A percentile compares a stretch with the other conserved stretches of the same genome.
These are phyloP conservation scores for Arthrobotrys entomopaga DNA, from an alignment of 2,329 filamentous ascomycete genomes.

Conservation along the genomic window DNA sequence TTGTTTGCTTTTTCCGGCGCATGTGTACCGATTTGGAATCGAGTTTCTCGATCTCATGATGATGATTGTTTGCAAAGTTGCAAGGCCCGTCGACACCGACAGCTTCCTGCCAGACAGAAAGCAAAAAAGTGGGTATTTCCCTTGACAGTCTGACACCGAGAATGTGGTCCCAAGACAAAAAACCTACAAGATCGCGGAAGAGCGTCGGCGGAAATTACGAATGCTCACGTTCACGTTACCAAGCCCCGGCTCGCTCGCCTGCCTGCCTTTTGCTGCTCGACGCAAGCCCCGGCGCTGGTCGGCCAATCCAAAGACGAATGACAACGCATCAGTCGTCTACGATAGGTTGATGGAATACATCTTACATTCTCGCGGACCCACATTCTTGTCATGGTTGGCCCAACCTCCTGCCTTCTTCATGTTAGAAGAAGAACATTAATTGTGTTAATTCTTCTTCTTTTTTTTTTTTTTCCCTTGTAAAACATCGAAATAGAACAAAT, in stretches of 20 bases:
- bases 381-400: constrained; percentile 54
- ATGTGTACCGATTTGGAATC: background rate
- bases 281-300: constrained; percentile 34
- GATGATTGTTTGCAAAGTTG: background rate
- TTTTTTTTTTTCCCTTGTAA: background rate
- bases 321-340: constrained; percentile 55
- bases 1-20: constrained; percentile 36
- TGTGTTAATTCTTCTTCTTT: constrained; percentile 4
- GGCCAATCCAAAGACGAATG: constrained; percentile 52
- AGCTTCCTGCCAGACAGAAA: background rate
- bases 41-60: constrained; percentile 20
- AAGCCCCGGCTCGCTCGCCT: constrained; percentile 47
- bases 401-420: constrained; percentile 54
- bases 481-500: background rate
- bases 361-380: constrained; percentile 52
- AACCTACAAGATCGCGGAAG: constrained; percentile 41
- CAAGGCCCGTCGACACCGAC: background rate
- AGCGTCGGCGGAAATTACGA: constrained; percentile 34
- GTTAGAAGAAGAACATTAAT: background rate
- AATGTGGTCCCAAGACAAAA: constrained; percentile 17
- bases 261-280: constrained; percentile 11
- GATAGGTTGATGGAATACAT: constrained; percentile 48
- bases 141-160: background rate
- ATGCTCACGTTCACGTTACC: constrained; percentile 4
- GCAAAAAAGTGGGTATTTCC: constrained; percentile 28